Base-by-base conservation (phyloP, 371 early-diverging fungal genomes). In the Apophysomyces trapeziformis region DNA sequence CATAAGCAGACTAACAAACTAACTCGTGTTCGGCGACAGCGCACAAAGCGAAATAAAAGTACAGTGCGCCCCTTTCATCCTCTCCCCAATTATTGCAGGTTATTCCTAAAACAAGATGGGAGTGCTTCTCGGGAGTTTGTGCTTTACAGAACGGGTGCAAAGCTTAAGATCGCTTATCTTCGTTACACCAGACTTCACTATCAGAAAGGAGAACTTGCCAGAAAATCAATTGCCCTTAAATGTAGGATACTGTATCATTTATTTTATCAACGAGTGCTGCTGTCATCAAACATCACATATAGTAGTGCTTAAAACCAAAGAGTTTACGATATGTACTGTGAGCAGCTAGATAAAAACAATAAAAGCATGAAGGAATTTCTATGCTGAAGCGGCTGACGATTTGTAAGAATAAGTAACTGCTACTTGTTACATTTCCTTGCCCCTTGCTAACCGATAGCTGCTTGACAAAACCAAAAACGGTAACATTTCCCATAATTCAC, bases 31-130 rank as follows among this genome's bases (percentile, higher is more conserved):
- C 18, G n/a, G 32, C 21, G 54, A 50, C 35, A 50, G 54, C 54
- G 21, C 21, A 13, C 8, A 41, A 41, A 21, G 21, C 7, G 54
- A 26, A 50, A 50, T 26, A 26, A 26, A 50, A 21, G 54, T 50
- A 50, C 54, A 50, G 54, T 50, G 54, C 54, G 54, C 54, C 54
- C 54, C 54, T 26, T 50, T 50, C 16, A 50, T 50, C 21, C 16
- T 26, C 54, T 50, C 54, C 54, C 21, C 5, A 26, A 41, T 2
- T 50, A 21, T 4, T 50, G 13, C 21, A 50, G 54, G 54, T 50
- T 41, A 13, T 41, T 50, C 35, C 54, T 21, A 16, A n/a, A 50
- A 50, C n/a, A 50, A 21, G 21, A 21, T 8, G 21, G 21, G 21
- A 50, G 21, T 16, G 21, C 54, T 50, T 16, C 16, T 50, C 54